These are phyloP conservation scores for Desmodesmus armatus DNA, from an alignment of 139 green algal genomes.

Conservation along the genomic window DNA sequence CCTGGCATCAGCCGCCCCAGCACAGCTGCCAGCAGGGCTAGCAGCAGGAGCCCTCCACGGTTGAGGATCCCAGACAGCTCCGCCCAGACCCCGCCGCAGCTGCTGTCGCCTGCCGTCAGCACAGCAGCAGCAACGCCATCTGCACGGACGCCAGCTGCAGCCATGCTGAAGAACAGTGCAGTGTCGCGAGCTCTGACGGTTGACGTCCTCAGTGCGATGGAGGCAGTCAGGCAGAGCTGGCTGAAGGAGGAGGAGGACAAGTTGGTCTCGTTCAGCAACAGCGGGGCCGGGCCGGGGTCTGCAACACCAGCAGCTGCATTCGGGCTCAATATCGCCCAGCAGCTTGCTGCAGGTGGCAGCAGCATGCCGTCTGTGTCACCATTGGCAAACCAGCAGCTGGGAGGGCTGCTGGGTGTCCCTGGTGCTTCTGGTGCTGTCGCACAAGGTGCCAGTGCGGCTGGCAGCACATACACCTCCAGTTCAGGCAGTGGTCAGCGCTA, in stretches of 20 bases:
- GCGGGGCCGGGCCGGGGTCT: background rate
- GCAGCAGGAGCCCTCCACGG: background rate
- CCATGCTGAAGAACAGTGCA: background rate
- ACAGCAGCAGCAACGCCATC: background rate
- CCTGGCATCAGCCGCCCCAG: too few relatives aligned
- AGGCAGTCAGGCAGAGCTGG: conserved; percentile 45
- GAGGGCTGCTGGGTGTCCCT: too few relatives aligned
- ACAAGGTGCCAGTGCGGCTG: too few relatives aligned
- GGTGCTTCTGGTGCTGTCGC: too few relatives aligned
- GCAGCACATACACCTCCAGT: too few relatives aligned
- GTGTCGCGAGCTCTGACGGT: background rate
- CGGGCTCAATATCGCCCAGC: too few relatives aligned
- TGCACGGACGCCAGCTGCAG: background rate
- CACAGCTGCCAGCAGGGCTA: background rate
- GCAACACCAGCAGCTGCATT: conserved; percentile 22
- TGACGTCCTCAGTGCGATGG: conserved; percentile 39
- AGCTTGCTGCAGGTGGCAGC: too few relatives aligned
- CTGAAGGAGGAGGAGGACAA: conserved; percentile 34
- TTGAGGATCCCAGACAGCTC: too few relatives aligned
- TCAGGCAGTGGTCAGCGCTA: too few relatives aligned
- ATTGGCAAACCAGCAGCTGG: too few relatives aligned
- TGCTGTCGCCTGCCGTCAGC: background rate
- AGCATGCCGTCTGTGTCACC: too few relatives aligned
- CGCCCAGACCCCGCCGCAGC: background rate
- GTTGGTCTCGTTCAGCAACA: background rate